phyloP scores from a whole-genome alignment of 2,329 filamentous ascomycete genomes.

The Scedosporium minutisporum region DNA sequence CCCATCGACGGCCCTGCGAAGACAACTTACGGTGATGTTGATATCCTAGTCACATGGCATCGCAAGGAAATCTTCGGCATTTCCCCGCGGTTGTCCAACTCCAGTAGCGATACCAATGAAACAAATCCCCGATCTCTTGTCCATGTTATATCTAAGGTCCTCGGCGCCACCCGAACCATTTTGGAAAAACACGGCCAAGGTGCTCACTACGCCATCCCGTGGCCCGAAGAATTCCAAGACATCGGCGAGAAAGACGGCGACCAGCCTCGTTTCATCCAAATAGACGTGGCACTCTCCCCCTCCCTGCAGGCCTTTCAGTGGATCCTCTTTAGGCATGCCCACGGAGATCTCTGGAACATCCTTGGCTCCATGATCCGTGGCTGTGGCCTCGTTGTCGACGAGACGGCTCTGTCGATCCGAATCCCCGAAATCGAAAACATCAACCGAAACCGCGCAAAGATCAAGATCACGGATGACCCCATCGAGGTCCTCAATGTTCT shows the following conservation, averaged over 20 bases:
- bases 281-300: conserved; percentile 54
- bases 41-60: conserved; percentile 49
- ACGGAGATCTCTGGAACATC: conserved; percentile 62
- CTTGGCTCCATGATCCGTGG: conserved; percentile 54
- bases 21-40: conserved; percentile 59
- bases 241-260: background rate
- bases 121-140: conserved; percentile 18
- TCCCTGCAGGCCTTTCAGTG: conserved; percentile 40
- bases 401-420: conserved; percentile 53
- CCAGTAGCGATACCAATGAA: background rate
- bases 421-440: conserved; percentile 56
- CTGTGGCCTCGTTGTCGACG: conserved; percentile 56
- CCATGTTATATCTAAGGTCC: conserved; percentile 14
- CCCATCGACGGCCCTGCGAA: conserved; percentile 65
- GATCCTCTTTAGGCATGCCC: conserved; percentile 57
- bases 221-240: conserved; percentile 26
- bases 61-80: conserved; percentile 7
- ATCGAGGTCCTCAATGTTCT: conserved; percentile 50
- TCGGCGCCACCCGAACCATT: conserved; percentile 36
- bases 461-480: conserved; percentile 53
- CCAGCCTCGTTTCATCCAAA: conserved; percentile 42
- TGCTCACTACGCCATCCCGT: conserved; percentile 46
- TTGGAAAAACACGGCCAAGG: conserved; percentile 14
- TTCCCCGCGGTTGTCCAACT: conserved; percentile 7
- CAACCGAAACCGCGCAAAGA: conserved; percentile 44